phyloP scores from a whole-genome alignment of 225 moss, liverwort and hornwort genomes.

The Thuidium tamariscinum region DNA sequence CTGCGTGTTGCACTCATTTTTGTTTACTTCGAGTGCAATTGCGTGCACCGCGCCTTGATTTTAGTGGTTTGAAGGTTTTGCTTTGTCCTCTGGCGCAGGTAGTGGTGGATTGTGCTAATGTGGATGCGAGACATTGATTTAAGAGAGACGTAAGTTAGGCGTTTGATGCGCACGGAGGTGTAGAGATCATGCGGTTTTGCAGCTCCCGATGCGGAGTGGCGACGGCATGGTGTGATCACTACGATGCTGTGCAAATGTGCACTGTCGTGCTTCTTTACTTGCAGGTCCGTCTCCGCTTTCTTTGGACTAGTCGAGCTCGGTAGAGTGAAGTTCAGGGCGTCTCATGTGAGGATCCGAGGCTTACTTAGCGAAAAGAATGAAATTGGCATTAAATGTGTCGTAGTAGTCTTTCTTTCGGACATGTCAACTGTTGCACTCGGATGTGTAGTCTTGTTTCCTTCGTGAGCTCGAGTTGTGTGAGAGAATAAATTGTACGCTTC shows the following conservation, averaged over 20 bases:
- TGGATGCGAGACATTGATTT: background rate
- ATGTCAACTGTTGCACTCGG: background rate
- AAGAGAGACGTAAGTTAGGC: background rate
- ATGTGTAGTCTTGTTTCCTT: background rate
- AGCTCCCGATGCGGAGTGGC: background rate
- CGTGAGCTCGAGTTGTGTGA: background rate
- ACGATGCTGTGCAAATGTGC: constrained; percentile 7
- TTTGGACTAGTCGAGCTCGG: background rate
- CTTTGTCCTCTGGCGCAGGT: background rate
- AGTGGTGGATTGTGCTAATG: background rate
- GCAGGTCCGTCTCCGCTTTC: constrained; percentile 16
- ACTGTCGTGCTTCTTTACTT: constrained; percentile 56
- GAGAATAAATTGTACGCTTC: background rate
- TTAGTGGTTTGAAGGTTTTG: background rate
- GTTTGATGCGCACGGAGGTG: background rate
- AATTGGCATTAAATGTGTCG: background rate
- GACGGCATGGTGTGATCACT: constrained; percentile 2
- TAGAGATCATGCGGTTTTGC: constrained; percentile 9
- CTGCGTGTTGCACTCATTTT: background rate
- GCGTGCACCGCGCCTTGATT: background rate
- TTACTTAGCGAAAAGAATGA: background rate
- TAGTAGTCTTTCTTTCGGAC: background rate
- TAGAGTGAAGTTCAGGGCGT: too few relatives aligned
- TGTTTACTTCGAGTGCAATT: background rate
- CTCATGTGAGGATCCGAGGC: background rate